Evolutionary conservation across 2,329 filamentous ascomycete species (phyloP), one percentile per base, ranked within the genome.

Genomic region (Xylaria arbuscula): DNA sequence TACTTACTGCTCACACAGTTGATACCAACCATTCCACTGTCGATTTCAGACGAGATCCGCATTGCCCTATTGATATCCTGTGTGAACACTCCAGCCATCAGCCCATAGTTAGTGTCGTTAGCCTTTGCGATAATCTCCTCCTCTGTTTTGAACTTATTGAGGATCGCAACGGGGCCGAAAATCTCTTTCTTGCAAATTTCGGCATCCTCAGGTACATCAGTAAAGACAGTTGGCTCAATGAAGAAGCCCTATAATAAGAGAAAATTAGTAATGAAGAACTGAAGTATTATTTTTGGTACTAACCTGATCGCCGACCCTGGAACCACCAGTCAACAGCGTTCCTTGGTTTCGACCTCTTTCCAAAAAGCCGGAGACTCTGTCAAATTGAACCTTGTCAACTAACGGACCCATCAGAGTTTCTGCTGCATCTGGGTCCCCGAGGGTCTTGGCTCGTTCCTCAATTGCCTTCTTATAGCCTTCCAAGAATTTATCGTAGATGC

Each of bases 11-110:
- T 80, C 56, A 82, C 75, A 54, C 79, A 80, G 71, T 92, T 92
- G 76, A 92, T 87, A 82, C 89, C 91, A 3, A 92, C 89, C 85
- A 91, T 91, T 36, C 90, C 90, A 13, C 88, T 86, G 77, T 92
- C 89, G 54, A 93, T 82, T 55, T 83, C 81, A 2, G 83, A 80
- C 1, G 84, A 81, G 2, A 88, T 79, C 0, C 86, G 82, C 75
- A 88, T 85, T 2, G 88, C 90, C 72, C 86, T 86, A 73, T 87
- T 86, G 73, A 92, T 87, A 75, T 92, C 86, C 72, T 87, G 82
- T 0, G 87, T 91, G 76, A 90, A 90, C 1, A 91, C 82, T 0
- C 77, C 77, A 1, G 83, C 82, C 72, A 85, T 79, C 1, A 83
- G 75, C 1, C 80, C 79, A 61, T 68, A 89, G 6, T 82, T 81